phyloP scores from a whole-genome alignment of 2,329 filamentous ascomycete species.

The Colletotrichum orchidophilum region DNA sequence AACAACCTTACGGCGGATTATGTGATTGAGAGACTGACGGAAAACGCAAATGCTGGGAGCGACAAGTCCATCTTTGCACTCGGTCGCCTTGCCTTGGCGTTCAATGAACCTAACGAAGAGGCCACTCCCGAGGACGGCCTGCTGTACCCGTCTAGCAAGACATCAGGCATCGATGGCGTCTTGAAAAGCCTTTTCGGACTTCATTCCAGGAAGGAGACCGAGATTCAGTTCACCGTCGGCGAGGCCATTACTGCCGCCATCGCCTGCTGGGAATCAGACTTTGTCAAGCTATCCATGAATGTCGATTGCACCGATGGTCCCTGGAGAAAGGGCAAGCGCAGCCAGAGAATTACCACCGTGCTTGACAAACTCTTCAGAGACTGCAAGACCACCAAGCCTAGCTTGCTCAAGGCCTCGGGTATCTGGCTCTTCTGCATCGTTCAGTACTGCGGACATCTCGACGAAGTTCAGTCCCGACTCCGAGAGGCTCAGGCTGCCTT shows the following conservation, averaged over 20 bases:
- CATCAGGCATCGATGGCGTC: constrained; percentile 26
- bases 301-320: constrained; percentile 67
- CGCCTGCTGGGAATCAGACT: constrained; percentile 84
- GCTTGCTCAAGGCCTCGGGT: constrained; percentile 88
- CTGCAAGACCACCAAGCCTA: constrained; percentile 86
- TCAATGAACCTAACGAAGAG: constrained; percentile 51
- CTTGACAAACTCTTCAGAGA: constrained; percentile 80
- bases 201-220: constrained; percentile 85
- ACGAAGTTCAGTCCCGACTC: constrained; percentile 77
- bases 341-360: constrained; percentile 46
- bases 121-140: constrained; percentile 29
- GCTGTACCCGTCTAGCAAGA: constrained; percentile 14
- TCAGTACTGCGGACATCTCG: constrained; percentile 86
- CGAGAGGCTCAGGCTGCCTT: constrained; percentile 87
- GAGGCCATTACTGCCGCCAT: constrained; percentile 85
- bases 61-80: constrained; percentile 85
- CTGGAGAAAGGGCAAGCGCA: constrained; percentile 41
- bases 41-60: constrained; percentile 80
- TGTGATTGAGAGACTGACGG: constrained; percentile 70
- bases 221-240: constrained; percentile 90
- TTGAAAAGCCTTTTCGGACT: constrained; percentile 77
- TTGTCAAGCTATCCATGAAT: constrained; percentile 78
- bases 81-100: constrained; percentile 77
- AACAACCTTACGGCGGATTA: constrained; percentile 44
- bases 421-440: constrained; percentile 95